These are phyloP conservation scores for Polygonum aviculare DNA, from an alignment of 148 eudicot genomes.

Conservation along the genomic window DNA sequence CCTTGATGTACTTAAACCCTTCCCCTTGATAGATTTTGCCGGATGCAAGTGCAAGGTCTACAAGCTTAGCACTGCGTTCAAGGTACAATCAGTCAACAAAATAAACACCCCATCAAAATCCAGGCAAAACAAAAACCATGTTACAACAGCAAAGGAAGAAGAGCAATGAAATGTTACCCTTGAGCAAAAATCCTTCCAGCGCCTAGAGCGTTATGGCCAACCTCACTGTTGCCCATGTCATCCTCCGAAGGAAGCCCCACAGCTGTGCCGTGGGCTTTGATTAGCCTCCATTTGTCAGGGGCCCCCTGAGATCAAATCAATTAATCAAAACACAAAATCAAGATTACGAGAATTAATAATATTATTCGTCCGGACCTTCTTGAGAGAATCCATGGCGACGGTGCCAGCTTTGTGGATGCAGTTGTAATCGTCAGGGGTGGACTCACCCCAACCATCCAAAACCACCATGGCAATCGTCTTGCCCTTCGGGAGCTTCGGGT, in stretches of 20 bases:
- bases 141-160: no score
- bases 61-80: conserved; percentile 72
- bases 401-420: conserved; percentile 64
- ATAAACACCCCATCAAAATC: neutral
- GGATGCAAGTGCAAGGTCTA: conserved; percentile 80
- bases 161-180: conserved; percentile 38
- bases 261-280: conserved; percentile 89
- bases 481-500: conserved; percentile 62
- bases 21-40: conserved; percentile 82
- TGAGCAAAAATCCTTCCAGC: conserved; percentile 89
- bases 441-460: conserved; percentile 86
- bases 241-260: conserved; percentile 96
- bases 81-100: neutral
- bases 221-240: conserved; percentile 99
- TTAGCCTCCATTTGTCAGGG: conserved; percentile 81
- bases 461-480: conserved; percentile 54
- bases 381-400: conserved; percentile 67
- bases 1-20: conserved; percentile 79
- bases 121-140: no score
- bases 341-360: no score
- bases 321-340: neutral
- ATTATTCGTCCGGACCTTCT: conserved; percentile 33
- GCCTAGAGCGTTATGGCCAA: conserved; percentile 97
- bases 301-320: conserved; percentile 40
- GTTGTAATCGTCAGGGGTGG: conserved; percentile 45